phyloP scores from a whole-genome alignment of 306 rosid genomes.

The Nissolia schottii region DNA sequence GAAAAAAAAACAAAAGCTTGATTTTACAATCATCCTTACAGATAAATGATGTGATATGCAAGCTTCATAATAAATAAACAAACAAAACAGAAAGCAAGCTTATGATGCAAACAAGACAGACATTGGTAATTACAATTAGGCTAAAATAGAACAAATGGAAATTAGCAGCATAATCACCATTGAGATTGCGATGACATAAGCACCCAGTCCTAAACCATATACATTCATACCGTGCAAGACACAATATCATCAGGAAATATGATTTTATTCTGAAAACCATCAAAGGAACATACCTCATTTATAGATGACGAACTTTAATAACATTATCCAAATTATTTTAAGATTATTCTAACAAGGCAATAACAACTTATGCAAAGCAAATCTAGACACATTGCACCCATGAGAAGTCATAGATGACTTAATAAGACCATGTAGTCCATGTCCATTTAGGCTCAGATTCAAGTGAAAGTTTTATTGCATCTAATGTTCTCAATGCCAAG shows the following conservation, averaged over 20 bases:
- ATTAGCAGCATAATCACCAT: not conserved
- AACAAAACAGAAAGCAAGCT: conserved; percentile 5
- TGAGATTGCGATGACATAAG: not conserved
- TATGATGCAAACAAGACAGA: not conserved
- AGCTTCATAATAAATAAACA: not conserved
- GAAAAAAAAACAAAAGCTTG: not conserved
- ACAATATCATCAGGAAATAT: not conserved
- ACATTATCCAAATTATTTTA: not conserved
- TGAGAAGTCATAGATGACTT: not conserved
- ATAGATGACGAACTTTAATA: not conserved
- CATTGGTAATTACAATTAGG: not conserved
- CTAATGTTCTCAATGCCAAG: not conserved
- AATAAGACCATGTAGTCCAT: not conserved
- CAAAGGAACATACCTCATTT: conserved; percentile 7
- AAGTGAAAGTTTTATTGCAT: not conserved
- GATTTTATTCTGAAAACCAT: not conserved
- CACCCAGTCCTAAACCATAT: not conserved
- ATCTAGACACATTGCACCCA: not conserved
- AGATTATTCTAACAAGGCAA: not conserved
- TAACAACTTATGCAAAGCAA: not conserved
- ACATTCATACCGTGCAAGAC: not conserved
- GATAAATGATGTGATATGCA: conserved; percentile 10
- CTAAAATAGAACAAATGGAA: not conserved
- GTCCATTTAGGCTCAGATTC: not conserved
- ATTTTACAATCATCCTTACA: not conserved